These are phyloP conservation scores for Pyrenopolyporus hunteri DNA, from an alignment of 495 filamentous ascomycete genomes.

Conservation along the genomic window DNA sequence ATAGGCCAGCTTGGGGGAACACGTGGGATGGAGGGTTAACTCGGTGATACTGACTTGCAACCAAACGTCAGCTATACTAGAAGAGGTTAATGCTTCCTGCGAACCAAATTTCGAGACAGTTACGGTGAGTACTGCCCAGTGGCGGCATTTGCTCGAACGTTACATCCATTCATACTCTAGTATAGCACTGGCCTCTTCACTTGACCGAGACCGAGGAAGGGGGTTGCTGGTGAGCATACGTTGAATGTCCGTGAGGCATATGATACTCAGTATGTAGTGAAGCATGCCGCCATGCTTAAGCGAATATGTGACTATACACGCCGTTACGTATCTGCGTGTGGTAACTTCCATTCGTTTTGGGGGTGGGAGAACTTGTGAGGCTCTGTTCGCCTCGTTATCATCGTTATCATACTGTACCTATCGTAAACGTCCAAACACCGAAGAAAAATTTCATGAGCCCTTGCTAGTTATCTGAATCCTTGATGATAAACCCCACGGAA, in stretches of 20 bases:
- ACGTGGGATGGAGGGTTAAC: constrained; percentile 26
- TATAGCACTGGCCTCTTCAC: constrained; percentile 6
- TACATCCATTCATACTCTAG: constrained; percentile 4
- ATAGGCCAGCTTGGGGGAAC: constrained; percentile 21
- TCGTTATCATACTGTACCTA: no score
- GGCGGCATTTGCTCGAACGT: background rate
- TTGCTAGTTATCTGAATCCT: constrained; percentile 7
- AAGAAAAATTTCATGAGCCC: background rate
- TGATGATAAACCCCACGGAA: constrained; percentile 34
- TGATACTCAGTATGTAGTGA: no score
- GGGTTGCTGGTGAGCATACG: background rate
- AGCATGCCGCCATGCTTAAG: no score
- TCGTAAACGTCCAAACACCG: no score
- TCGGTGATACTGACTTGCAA: constrained; percentile 7
- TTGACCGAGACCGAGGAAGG: background rate
- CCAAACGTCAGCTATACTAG: background rate
- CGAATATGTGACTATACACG: background rate
- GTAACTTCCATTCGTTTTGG: constrained; percentile 12
- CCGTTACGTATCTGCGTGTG: constrained; percentile 19
- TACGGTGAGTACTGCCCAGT: no score
- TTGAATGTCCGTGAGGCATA: no score
- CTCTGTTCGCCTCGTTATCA: constrained; percentile 8
- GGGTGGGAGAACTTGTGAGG: background rate
- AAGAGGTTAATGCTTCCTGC: constrained; percentile 22
- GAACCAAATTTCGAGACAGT: constrained; percentile 11